Evolutionary conservation across 768 basidiomycete genomes (phyloP).

Genomic region (Dacryopinax spathularia): DNA sequence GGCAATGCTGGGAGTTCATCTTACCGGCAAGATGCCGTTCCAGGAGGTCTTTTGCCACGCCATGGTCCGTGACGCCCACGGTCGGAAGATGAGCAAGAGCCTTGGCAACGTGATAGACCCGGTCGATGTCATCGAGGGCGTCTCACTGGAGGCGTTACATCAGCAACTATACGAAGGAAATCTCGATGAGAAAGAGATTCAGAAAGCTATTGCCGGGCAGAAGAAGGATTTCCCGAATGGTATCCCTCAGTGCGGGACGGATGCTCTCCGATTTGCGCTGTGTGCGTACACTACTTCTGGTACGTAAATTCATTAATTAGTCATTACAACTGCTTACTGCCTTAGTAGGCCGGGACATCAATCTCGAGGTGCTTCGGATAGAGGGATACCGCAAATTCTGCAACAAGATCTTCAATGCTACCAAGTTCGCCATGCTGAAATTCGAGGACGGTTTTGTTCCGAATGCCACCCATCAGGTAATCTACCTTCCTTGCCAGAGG

Average conservation of each 20-base stretch:
- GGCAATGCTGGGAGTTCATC: slow-evolving; percentile 79
- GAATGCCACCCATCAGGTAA: slow-evolving; percentile 49
- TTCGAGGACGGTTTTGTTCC: slow-evolving; percentile 75
- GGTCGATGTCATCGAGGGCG: slow-evolving; percentile 81
- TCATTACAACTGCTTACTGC: background rate
- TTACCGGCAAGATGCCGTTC: slow-evolving; percentile 88
- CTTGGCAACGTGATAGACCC: slow-evolving; percentile 97
- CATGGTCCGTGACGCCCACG: slow-evolving; percentile 97
- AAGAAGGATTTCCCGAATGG: slow-evolving; percentile 99
- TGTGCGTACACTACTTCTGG: slow-evolving; percentile 89
- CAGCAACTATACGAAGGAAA: slow-evolving; percentile 81
- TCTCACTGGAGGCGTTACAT: slow-evolving; percentile 65
- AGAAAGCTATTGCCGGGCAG: slow-evolving; percentile 83
- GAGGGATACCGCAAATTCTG: slow-evolving; percentile 99
- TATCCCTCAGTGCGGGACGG: slow-evolving; percentile 96
- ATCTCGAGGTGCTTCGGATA: slow-evolving; percentile 85
- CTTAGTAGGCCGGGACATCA: slow-evolving; percentile 77
- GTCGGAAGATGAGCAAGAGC: slow-evolving; percentile 97
- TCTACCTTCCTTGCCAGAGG: slow-evolving; percentile 10
- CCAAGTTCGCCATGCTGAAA: slow-evolving; percentile 98
- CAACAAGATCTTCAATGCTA: slow-evolving; percentile 99
- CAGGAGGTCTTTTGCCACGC: slow-evolving; percentile 92
- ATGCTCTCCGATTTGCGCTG: slow-evolving; percentile 86
- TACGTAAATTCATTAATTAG: slow-evolving; percentile 18
- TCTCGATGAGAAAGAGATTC: slow-evolving; percentile 81